These are phyloP conservation scores for Solanum sitiens DNA, from an alignment of 257 asterid genomes.

Conservation along the genomic window DNA sequence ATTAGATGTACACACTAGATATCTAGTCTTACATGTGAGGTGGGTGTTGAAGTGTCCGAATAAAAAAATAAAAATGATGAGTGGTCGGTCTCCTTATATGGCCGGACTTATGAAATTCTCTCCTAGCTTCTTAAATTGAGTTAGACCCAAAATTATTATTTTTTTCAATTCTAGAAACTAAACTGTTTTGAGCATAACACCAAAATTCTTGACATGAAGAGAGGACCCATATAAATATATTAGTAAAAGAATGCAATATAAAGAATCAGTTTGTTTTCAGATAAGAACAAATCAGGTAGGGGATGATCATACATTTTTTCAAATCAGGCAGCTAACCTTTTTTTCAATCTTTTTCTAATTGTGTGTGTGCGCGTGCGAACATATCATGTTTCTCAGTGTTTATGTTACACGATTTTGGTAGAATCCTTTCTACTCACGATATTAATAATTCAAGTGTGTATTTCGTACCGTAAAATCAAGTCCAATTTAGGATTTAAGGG, in stretches of 20 bases:
- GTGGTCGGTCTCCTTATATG: not conserved
- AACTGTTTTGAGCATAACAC: not conserved
- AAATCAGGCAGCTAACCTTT: not conserved
- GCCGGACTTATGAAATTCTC: not conserved
- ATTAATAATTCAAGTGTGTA: not conserved
- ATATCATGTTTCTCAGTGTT: not conserved
- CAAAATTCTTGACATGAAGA: not conserved
- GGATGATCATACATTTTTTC: not conserved
- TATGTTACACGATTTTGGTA: not conserved
- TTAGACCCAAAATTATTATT: rapidly evolving
- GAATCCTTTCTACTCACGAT: not conserved
- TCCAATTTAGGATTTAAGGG: not conserved
- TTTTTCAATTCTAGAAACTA: not conserved
- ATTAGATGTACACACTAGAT: not conserved
- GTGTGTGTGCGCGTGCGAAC: not conserved
- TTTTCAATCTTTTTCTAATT: not conserved
- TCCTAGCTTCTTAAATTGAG: not conserved
- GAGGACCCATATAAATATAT: not conserved
- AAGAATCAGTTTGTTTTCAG: not conserved
- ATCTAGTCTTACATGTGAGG: not conserved
- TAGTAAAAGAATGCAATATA: not conserved
- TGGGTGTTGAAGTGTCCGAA: not conserved
- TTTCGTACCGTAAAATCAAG: not conserved
- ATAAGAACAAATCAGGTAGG: not conserved
- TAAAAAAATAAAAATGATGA: not conserved